These are phyloP conservation scores for Gaultheria prostrata DNA, from an alignment of 148 eudicot genomes.

Conservation along the genomic window DNA sequence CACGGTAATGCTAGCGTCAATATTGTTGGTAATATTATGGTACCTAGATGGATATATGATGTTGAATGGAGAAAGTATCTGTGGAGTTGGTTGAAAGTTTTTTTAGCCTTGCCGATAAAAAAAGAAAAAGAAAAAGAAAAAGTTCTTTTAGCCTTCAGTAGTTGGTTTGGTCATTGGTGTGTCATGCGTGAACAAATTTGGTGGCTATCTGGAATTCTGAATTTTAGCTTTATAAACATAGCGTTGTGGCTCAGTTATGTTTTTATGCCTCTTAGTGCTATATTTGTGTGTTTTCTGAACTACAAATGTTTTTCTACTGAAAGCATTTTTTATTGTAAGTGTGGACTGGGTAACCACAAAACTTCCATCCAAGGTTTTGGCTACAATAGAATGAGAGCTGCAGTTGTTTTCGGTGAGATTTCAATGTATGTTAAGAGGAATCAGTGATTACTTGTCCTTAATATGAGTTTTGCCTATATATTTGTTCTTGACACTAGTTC, in stretches of 20 bases:
- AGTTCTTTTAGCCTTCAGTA: neutral
- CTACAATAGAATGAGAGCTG: slow-evolving; percentile 1
- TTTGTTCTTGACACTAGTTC: neutral
- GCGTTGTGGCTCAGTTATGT: neutral
- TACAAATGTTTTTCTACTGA: neutral
- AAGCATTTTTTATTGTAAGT: neutral
- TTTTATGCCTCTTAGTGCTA: neutral
- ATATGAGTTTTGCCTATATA: neutral
- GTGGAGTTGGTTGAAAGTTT: neutral
- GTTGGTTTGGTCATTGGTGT: neutral
- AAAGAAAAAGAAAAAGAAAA: too few relatives aligned
- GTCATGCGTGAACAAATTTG: neutral
- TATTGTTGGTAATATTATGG: neutral
- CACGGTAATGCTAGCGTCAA: neutral
- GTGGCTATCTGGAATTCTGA: neutral
- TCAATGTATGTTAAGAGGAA: neutral
- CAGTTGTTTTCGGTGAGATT: neutral
- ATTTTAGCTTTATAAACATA: neutral
- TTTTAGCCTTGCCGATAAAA: neutral
- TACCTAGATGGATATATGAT: neutral
- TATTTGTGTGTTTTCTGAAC: neutral
- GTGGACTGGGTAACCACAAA: slow-evolving; percentile 3
- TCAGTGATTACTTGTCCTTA: neutral
- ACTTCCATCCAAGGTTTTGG: neutral
- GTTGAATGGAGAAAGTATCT: slow-evolving; percentile 5